A percentile compares a stretch with the other conserved stretches of the same genome.
Conservation (phyloP, 495 filamentous ascomycete species). For the Cercophora samala region DNA sequence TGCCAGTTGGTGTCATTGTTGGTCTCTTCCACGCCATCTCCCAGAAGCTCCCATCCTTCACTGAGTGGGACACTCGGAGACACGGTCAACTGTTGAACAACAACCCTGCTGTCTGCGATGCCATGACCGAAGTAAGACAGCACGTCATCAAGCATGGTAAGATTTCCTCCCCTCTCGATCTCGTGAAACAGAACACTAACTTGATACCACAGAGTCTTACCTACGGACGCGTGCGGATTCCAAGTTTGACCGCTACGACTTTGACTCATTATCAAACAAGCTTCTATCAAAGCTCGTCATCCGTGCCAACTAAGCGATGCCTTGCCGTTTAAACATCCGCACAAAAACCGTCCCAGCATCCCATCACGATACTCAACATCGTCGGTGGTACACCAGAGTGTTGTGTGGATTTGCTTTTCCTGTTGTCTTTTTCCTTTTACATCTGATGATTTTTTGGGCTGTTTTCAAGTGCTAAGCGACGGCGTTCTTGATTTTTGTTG, state of each 20-base stretch:
- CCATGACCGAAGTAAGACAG: conserved; percentile 86
- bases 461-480: conserved; percentile 23
- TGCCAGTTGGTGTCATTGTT: conserved; percentile 89
- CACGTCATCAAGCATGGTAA: conserved; percentile 88
- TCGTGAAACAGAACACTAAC: conserved; percentile 17
- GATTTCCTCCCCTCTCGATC: conserved; percentile 24
- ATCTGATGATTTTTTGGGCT: conserved; percentile 1
- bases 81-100: conserved; percentile 84
- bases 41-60: conserved; percentile 83
- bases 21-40: conserved; percentile 94
- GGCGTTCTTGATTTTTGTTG: conserved; percentile 17
- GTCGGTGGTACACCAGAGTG: not conserved
- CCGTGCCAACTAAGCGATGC: conserved; percentile 68
- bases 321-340: not conserved
- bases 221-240: conserved; percentile 54
- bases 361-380: not conserved
- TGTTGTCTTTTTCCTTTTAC: conserved; percentile 24
- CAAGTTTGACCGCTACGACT: conserved; percentile 83
- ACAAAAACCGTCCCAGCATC: not conserved
- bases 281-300: conserved; percentile 92
- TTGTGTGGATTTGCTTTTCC: conserved; percentile 24
- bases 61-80: conserved; percentile 84
- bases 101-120: conserved; percentile 84
- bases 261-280: conserved; percentile 91
- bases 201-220: conserved; percentile 46